phyloP scores from a whole-genome alignment of 1,139 yeast genomes.

The Debaryomyces subglobosus region DNA sequence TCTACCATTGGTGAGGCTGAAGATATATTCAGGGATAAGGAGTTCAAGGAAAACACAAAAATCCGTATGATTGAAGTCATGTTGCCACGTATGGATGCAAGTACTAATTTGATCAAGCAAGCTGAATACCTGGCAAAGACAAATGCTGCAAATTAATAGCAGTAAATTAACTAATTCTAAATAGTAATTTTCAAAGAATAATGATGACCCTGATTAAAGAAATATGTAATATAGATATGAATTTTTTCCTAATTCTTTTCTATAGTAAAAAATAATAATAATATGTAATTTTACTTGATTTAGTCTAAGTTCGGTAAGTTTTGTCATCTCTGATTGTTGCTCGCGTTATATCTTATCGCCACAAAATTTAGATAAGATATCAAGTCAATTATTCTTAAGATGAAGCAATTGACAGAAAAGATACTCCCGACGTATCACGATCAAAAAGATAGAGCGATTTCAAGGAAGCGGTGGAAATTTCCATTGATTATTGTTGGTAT shows the following conservation, averaged over 20 bases:
- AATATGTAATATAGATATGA: background rate
- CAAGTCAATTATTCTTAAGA: background rate
- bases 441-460: background rate
- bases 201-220: background rate
- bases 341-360: background rate
- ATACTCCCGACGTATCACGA: background rate
- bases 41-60: conserved; percentile 61
- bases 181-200: background rate
- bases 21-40: conserved; percentile 52
- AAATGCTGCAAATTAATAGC: conserved; percentile 35
- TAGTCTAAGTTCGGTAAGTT: background rate
- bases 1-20: conserved; percentile 70
- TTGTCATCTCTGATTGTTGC: background rate
- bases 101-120: conserved; percentile 64
- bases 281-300: background rate
- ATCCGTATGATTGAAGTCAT: conserved; percentile 79
- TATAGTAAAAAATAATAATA: background rate
- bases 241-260: background rate
- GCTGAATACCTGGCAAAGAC: conserved; percentile 74
- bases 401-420: background rate
- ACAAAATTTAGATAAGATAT: background rate
- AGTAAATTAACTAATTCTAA: background rate
- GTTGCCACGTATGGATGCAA: conserved; percentile 84
- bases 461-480: background rate
- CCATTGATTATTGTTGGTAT: background rate